Evolutionary conservation across 1,139 yeast species (phyloP).

Genomic region (Debaryomyces coudertii): DNA sequence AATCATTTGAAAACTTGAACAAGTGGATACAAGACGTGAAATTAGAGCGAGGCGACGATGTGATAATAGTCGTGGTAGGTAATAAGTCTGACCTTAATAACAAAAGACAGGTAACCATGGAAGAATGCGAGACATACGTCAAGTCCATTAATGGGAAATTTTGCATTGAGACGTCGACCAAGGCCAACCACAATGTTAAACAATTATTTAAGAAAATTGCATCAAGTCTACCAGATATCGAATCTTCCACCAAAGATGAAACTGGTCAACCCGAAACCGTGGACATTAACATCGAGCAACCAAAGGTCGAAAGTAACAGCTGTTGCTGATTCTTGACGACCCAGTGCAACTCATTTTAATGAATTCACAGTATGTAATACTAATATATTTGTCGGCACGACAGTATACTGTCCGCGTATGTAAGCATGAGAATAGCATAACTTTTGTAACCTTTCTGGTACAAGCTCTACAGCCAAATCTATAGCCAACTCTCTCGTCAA

Average conservation of each 20-base stretch:
- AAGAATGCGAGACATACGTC: constrained; percentile 71
- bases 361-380: not conserved
- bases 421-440: too few species aligned
- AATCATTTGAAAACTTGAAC: constrained; percentile 72
- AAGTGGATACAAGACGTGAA: constrained; percentile 66
- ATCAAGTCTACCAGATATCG: constrained; percentile 82
- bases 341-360: not conserved
- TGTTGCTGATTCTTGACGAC: constrained; percentile 7
- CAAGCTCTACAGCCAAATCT: too few species aligned
- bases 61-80: constrained; percentile 44
- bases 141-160: constrained; percentile 65
- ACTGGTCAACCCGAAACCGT: constrained; percentile 45
- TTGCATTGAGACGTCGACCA: constrained; percentile 92
- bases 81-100: constrained; percentile 70
- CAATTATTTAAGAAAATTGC: constrained; percentile 88
- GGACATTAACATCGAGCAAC: constrained; percentile 42
- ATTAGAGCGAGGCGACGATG: constrained; percentile 73
- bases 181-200: constrained; percentile 93
- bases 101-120: constrained; percentile 77
- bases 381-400: constrained; percentile 15
- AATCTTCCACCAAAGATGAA: constrained; percentile 27
- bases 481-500: too few species aligned
- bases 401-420: too few species aligned
- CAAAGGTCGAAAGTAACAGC: constrained; percentile 3
- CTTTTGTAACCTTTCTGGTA: too few species aligned